Evolutionary conservation across 1,284 basidiomycete genomes (phyloP), one percentile per base, ranked within the genome.

Genomic region (Rhodotorula sp.): DNA sequence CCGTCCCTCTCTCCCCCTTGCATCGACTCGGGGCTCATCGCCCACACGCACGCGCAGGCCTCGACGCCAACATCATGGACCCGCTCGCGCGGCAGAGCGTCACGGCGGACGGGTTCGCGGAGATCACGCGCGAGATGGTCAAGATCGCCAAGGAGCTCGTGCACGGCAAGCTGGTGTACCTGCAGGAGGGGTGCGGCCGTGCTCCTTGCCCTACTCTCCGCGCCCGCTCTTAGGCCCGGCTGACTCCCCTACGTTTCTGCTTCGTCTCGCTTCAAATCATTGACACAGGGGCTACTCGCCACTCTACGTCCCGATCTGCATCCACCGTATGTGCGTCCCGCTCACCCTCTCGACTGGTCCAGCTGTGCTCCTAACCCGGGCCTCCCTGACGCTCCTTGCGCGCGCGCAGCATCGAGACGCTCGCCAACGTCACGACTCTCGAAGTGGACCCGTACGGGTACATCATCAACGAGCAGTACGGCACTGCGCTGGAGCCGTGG

Each of bases 61-160:
- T 56, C 36, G 55, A 56, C 55, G 25, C 55, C 22, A 37, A 37
- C 36, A 36, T 37, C 22, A 56, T 56, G 55, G 55, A 56, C 55
- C 55, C 55, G 55, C 55, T 56, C 34, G 55, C 55, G 9, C 55
- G 55, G 0, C 34, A 37, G 55, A 13, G 22, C 9, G 55, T 56
- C 0, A 56, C 55, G 21, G 36, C 34, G 25, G 36, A 56, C 22
- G 55, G 55, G 22, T 56, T 56, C 7, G 55, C 36, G 17, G 4
- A 12, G 21, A 56, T 56, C 10, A 56, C 55, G 17, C 25, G 29
- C 21, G 9, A n/a, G 34, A 37, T 56, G 36, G n/a, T 56, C 25
- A 5, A 17, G 3, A 12, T 56, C 13, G 55, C 55, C 22, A 12
- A 39, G 25, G 55, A 56, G 55, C 13, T 56, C 10, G 36, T 4